Percentiles rank a stretch among this genome's conserved stretches.
Evolutionary conservation across 345 rosid species (phyloP).

Genomic region (Murraya koenigii): DNA sequence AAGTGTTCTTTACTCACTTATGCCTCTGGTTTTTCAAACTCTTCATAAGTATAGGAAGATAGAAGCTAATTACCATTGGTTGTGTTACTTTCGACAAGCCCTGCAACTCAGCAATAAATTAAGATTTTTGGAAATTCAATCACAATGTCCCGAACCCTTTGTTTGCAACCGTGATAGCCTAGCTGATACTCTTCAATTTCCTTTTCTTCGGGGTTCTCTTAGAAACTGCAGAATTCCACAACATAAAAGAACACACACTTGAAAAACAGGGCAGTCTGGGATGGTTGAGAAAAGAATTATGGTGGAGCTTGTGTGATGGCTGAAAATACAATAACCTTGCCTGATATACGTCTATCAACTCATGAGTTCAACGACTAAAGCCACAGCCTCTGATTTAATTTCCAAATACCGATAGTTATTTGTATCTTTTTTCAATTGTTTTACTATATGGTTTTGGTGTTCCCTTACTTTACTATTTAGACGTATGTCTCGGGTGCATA

Average conservation of each 20-base stretch:
- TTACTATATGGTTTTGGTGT: neutral
- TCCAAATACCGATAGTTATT: neutral
- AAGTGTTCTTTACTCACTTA: neutral
- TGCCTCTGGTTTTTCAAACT: neutral
- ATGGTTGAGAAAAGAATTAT: neutral
- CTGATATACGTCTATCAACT: neutral
- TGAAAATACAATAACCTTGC: neutral
- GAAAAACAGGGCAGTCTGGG: neutral
- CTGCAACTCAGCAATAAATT: neutral
- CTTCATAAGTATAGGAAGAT: neutral
- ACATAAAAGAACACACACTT: neutral
- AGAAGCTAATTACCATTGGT: neutral
- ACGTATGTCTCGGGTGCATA: neutral
- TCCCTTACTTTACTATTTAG: neutral
- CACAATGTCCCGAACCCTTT: neutral
- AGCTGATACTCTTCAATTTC: neutral
- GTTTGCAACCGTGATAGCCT: neutral
- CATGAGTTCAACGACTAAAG: neutral
- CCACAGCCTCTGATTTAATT: neutral
- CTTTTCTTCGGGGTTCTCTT: neutral
- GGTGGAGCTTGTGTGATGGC: neutral
- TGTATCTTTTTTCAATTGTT: neutral
- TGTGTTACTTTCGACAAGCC: too few relatives aligned
- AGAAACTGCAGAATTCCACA: neutral
- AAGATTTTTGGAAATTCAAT: neutral